Percentiles rank a stretch among this genome's conserved stretches.
Conservation (phyloP, 176 grass and related monocot genomes). For the Triticum dicoccoides region DNA sequence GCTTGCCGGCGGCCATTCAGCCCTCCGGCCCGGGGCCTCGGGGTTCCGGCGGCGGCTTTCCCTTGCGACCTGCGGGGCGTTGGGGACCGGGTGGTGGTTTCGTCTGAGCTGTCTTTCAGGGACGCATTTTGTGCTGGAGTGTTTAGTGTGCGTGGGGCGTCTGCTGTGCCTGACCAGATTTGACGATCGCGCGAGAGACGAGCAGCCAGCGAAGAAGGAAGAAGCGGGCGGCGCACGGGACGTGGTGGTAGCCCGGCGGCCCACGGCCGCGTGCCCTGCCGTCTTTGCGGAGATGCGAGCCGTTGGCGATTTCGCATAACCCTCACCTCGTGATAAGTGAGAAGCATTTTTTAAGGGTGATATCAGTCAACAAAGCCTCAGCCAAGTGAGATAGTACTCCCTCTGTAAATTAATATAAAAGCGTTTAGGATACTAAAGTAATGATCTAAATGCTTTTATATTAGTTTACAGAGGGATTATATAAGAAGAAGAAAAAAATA, state of each 20-base stretch:
- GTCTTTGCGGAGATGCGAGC: not conserved
- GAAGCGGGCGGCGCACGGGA: constrained; percentile 1
- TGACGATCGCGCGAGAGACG: constrained; percentile 16
- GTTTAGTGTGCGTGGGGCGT: not conserved
- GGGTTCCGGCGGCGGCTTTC: not conserved
- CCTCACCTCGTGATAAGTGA: no score
- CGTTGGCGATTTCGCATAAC: no score
- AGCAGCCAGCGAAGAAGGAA: not conserved
- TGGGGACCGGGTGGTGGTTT: constrained; percentile 13
- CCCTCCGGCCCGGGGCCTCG: not conserved
- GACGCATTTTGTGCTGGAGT: constrained; percentile 15
- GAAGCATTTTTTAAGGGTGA: no score
- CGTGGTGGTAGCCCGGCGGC: not conserved
- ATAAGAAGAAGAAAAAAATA: no score
- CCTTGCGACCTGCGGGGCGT: not conserved
- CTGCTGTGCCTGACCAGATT: not conserved
- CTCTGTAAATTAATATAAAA: no score
- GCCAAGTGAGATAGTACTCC: no score
- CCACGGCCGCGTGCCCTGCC: not conserved
- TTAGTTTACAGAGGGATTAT: no score
- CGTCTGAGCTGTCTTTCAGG: not conserved
- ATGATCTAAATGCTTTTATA: no score
- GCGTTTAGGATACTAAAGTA: no score
- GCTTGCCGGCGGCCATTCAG: constrained; percentile 41
- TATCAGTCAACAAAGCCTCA: no score